Conservation (phyloP, 2,329 filamentous ascomycete genomes). For the Ascocoryne sarcoides region DNA sequence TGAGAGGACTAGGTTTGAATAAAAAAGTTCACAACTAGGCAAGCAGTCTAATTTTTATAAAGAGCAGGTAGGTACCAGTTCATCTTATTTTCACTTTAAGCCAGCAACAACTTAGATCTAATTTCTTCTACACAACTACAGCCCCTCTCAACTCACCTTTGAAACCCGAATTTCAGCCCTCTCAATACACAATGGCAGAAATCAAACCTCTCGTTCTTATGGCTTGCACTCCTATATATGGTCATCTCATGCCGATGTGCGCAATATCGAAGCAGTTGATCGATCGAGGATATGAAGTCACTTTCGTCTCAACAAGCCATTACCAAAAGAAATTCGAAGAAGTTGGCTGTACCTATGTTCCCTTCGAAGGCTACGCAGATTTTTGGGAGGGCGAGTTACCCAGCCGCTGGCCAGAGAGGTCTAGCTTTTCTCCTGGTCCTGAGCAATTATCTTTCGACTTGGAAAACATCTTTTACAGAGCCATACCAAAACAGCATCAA, state of each 20-base stretch:
- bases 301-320: conserved; percentile 32
- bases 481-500: conserved; percentile 28
- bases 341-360: conserved; percentile 33
- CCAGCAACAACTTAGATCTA: too few species aligned
- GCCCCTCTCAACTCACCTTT: too few species aligned
- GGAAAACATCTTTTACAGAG: conserved; percentile 29
- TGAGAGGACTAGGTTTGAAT: too few species aligned
- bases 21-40: too few species aligned
- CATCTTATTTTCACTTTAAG: too few species aligned
- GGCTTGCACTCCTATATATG: conserved; percentile 11
- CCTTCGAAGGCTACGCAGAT: conserved; percentile 22
- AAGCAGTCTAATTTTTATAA: too few species aligned
- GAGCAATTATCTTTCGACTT: conserved; percentile 29
- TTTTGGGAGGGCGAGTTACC: conserved; percentile 21
- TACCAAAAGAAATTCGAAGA: conserved; percentile 31
- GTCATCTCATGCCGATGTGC: conserved; percentile 15
- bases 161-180: too few species aligned
- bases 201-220: conserved; percentile 12
- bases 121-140: too few species aligned
- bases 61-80: too few species aligned
- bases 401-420: conserved; percentile 14
- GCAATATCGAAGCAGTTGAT: conserved; percentile 20
- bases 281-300: conserved; percentile 34
- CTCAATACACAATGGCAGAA: too few species aligned
- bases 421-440: conserved; percentile 16